These are phyloP conservation scores for Pyrenopolyporus hunteri DNA, from an alignment of 495 filamentous ascomycete genomes.

Conservation along the genomic window DNA sequence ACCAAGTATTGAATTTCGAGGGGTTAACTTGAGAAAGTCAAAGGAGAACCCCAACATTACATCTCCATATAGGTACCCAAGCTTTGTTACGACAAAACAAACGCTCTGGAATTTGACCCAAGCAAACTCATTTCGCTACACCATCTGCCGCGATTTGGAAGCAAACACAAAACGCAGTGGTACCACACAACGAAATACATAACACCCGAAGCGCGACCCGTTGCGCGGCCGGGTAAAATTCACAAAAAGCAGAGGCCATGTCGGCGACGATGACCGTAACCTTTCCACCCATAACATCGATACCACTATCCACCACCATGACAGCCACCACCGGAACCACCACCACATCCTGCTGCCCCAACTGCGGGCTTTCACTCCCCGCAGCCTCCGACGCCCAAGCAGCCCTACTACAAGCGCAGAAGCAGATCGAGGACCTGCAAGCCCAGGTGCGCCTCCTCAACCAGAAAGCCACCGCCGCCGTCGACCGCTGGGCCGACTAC, in stretches of 20 bases:
- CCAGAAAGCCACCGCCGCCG: slow-evolving; percentile 75
- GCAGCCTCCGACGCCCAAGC: slow-evolving; percentile 54
- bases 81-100: no score
- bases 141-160: background rate
- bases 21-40: no score
- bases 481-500: slow-evolving; percentile 88
- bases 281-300: slow-evolving; percentile 19
- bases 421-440: slow-evolving; percentile 79
- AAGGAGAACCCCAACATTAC: no score
- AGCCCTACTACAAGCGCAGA: slow-evolving; percentile 63
- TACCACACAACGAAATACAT: background rate
- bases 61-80: background rate
- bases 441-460: slow-evolving; percentile 76
- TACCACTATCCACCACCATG: slow-evolving; percentile 18
- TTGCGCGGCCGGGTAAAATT: slow-evolving; percentile 3
- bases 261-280: slow-evolving; percentile 38
- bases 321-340: slow-evolving; percentile 10
- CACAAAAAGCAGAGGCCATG: slow-evolving; percentile 23
- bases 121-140: background rate
- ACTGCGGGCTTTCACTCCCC: slow-evolving; percentile 40
- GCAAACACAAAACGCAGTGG: no score
- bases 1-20: background rate
- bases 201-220: background rate
- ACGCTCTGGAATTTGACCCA: background rate
- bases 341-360: slow-evolving; percentile 36